phyloP scores from a whole-genome alignment of 2,329 filamentous ascomycete species.

The Dothideomycetes sp. region DNA sequence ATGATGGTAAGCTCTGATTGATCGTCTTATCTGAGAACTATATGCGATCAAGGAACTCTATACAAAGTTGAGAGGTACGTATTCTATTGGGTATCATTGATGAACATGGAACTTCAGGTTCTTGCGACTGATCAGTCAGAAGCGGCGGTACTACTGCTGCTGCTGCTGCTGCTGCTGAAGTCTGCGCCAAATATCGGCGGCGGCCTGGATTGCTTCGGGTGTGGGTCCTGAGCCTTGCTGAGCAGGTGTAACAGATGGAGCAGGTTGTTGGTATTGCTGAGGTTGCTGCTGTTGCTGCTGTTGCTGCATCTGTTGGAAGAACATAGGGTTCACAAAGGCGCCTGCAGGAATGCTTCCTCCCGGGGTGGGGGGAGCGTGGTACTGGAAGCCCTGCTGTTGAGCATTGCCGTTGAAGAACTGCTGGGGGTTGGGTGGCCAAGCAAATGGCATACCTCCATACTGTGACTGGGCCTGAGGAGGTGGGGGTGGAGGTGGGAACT shows the following conservation, averaged over 20 bases:
- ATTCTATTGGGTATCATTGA: too few relatives aligned
- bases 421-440: slow-evolving; percentile 10
- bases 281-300: slow-evolving; percentile 16
- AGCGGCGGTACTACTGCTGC: not conserved
- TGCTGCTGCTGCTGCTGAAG: slow-evolving; percentile 6
- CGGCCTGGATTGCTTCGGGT: slow-evolving; percentile 4
- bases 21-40: too few relatives aligned
- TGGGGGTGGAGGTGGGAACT: slow-evolving; percentile 13
- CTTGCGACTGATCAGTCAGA: too few relatives aligned
- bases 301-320: slow-evolving; percentile 21
- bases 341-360: slow-evolving; percentile 17
- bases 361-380: slow-evolving; percentile 5
- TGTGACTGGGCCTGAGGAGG: slow-evolving; percentile 3
- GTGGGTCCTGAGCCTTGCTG: not conserved
- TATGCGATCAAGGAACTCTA: too few relatives aligned
- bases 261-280: slow-evolving; percentile 21
- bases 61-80: too few relatives aligned
- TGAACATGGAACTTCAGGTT: too few relatives aligned
- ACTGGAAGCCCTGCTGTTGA: slow-evolving; percentile 7
- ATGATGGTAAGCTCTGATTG: too few relatives aligned
- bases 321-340: slow-evolving; percentile 27
- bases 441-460: slow-evolving; percentile 6
- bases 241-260: not conserved
- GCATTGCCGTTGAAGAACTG: slow-evolving; percentile 9
- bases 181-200: slow-evolving; percentile 11